Evolutionary conservation across 2,329 filamentous ascomycete genomes (phyloP), one percentile per base, ranked within the genome.

Genomic region (Trichoderma koningiopsis): DNA sequence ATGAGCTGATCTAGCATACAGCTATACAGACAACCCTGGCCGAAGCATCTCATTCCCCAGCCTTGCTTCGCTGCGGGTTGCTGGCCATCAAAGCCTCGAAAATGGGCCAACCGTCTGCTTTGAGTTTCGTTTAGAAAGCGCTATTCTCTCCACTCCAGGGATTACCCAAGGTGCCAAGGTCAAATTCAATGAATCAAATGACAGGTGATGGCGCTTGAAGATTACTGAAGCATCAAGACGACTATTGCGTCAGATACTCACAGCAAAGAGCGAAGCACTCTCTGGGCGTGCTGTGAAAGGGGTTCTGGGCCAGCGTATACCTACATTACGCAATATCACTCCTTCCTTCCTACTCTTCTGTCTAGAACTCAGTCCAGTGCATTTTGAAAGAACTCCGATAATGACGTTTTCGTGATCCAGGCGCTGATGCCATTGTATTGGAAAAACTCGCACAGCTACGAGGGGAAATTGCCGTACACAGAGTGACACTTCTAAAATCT

Each of bases 1-100:
- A 59, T 57, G 68, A 56, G 35, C 57, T 70, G 63, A 70, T 70
- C 68, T 70, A 63, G 68, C 68, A 70, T 70, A 68, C 52, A 31
- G 40, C 47, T 43, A 59, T 53, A 60, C 53, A 33, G 16, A 56
- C 29, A 29, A 56, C 59, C 58, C 59, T 37, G 53, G 59, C 67
- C 59, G 52, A 69, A 43, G 60, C 60, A 53, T 64, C 43, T 58
- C 62, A 35, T 47, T 49, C 53, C 40, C 22, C 10, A 58, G 37
- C 62, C 37, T 40, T 66, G 62, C 53, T 66, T 66, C 14, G 13
- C 27, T 49, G 62, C 35, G n/a, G 31, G 22, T 22, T 27, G 37
- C 33, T 49, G 37, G 33, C 22, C 52, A n/a, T n/a, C n/a, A 22
- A 49, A 57, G 62, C 57, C 53, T 33, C 40, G 29, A 57, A 37